Evolutionary conservation across 2,329 filamentous ascomycete species (phyloP), one percentile per base, ranked within the genome.

Genomic region (Colletotrichum cordylinicola): DNA sequence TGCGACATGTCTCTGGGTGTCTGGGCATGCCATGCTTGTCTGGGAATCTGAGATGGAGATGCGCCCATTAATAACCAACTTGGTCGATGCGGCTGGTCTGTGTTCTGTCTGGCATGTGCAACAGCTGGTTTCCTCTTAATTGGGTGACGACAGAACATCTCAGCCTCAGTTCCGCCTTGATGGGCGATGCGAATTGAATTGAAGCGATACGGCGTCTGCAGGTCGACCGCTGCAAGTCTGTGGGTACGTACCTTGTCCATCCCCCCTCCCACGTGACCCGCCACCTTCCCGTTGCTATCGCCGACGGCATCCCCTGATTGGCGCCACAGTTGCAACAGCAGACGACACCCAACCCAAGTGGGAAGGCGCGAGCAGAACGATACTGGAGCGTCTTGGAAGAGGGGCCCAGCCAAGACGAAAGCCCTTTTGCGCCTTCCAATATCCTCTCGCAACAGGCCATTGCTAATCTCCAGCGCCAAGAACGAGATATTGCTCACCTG

Each of bases 41-140:
- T 58, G 58, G 65, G 70, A 33, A 39, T 24, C 58, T 43, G 35
- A 64, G 61, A 64, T 64, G 35, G 31, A 48, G 18, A 37, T 39
- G 29, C 31, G 48, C 67, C 52, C 60, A 74, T 60, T 35, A 60
- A 66, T 66, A n/a, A n/a, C n/a, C n/a, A 21, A 8, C 52, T 12
- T 21, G 24, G 68, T 27, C 31, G 31, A 67, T 31, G 73, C 70
- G 61, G 31, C 24, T 69, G 73, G 73, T 75, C 73, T 69, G 73
- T 75, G 73, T 68, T 27, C 43, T 52, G 73, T 73, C 39, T 75
- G 60, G 73, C 70, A 74, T 75, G 70, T 73, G 73, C 73, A 72
- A 39, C 73, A 75, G 56, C 65, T 48, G 56, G 73, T 75, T 75
- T 73, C 58, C 10, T 21, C 18, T 75, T 48, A 21, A 75, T 75